Conservation (phyloP, 345 rosid species). For the Bruguiera sexangula region DNA sequence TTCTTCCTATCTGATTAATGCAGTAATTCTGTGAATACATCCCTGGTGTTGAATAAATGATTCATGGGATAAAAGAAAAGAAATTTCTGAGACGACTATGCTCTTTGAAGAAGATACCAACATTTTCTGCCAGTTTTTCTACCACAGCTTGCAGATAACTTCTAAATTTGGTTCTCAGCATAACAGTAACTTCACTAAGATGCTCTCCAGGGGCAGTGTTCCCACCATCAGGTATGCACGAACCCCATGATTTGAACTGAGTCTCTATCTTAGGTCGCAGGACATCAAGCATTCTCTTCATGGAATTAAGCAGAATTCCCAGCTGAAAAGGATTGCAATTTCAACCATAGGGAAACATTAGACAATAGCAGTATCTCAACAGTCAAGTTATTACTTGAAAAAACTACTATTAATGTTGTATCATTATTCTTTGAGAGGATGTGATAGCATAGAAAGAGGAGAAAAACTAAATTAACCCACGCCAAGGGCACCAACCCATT, state of each 20-base stretch:
- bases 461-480: not conserved
- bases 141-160: conserved; percentile 87
- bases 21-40: no score
- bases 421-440: not conserved
- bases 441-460: not conserved
- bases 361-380: not conserved
- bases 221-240: conserved; percentile 85
- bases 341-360: conserved; percentile 19
- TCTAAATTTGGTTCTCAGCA: conserved; percentile 91
- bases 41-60: no score
- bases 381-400: not conserved
- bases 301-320: conserved; percentile 81
- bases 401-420: no score
- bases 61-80: not conserved
- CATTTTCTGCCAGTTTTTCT: conserved; percentile 88
- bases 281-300: conserved; percentile 95
- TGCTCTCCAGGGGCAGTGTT: conserved; percentile 83
- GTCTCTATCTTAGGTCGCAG: conserved; percentile 74
- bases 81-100: not conserved
- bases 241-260: conserved; percentile 86
- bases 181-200: conserved; percentile 90
- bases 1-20: no score
- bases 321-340: conserved; percentile 43
- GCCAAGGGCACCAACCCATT: not conserved
- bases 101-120: conserved; percentile 35